These are phyloP conservation scores for Discostella stelligeroides DNA, from an alignment of 108 stramenopile genomes.

Conservation along the genomic window DNA sequence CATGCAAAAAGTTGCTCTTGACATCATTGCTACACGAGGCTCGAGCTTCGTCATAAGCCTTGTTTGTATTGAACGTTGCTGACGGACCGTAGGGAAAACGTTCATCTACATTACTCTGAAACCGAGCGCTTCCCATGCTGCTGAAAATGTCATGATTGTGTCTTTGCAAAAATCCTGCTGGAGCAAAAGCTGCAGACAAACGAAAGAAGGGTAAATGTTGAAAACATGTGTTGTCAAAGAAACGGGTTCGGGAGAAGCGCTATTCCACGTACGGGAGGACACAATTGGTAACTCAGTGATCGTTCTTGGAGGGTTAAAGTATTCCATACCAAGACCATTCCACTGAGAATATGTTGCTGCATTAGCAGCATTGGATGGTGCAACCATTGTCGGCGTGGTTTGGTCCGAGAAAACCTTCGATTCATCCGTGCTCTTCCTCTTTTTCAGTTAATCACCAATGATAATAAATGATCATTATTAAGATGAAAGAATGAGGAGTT, in stretches of 20 bases:
- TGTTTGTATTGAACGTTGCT: background rate
- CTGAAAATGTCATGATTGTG: background rate
- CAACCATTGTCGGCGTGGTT: background rate
- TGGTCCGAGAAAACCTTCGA: background rate
- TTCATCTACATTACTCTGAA: background rate
- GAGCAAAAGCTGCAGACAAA: background rate
- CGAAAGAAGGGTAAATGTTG: background rate
- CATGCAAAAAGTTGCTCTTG: background rate
- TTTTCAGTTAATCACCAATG: background rate
- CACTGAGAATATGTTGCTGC: background rate
- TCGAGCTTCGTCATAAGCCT: background rate
- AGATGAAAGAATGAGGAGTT: background rate
- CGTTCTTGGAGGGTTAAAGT: background rate
- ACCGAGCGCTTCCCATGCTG: background rate
- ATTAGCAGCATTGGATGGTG: background rate
- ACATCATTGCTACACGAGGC: background rate
- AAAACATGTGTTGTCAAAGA: background rate
- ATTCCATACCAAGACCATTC: background rate
- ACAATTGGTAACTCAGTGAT: background rate
- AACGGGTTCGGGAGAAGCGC: background rate
- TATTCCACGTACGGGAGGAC: background rate
- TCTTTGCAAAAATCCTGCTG: background rate
- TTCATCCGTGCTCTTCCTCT: background rate
- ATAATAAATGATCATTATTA: background rate
- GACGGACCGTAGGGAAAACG: background rate